Evolutionary conservation across 2,329 filamentous ascomycete species (phyloP), one percentile per base, ranked within the genome.

Genomic region (Claviceps africana): DNA sequence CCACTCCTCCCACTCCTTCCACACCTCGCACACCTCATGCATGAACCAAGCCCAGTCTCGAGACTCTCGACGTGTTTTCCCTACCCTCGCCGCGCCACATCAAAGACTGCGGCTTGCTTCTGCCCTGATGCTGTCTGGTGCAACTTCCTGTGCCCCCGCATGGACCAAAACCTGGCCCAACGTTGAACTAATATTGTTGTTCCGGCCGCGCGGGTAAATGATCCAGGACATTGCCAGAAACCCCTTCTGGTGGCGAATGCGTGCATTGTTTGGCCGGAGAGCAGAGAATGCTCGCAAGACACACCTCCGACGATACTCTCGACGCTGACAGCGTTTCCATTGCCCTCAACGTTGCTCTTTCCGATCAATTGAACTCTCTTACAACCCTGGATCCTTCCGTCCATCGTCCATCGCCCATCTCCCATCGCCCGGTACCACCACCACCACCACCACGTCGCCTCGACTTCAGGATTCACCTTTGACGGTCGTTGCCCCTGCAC

Each of bases 401-500:
- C 11, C 30, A n/a, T 33, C 48, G 31, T 21, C 46, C 51, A 15
- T 33, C 45, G 31, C 21, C 46, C 51, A 10, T 30, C 43, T 33
- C 45, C 48, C 19, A 51, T 44, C 25, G 46, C 48, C 37, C n/a
- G n/a, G n/a, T n/a, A 48, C 48, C 33, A 45, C 48, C 46, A 49
- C 47, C 22, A 47, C 48, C 45, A 50, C 45, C 30, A 46, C 44
- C 45, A 51, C 47, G 22, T 56, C 54, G 51, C 56, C 54, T 48
- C 60, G 54, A 54, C 58, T 55, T 49, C 59, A 54, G 54, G 60
- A 56, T 52, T 57, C 58, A 43, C 56, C 62, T 54, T 58, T 61
- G 57, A 60, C 64, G 54, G 60, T 59, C 43, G 60, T 60, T 45
- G 52, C 65, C 42, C 61, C 62, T 19, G 54, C 63, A 47, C 66